Evolutionary conservation across 2,329 filamentous ascomycete genomes (phyloP), one percentile per base, ranked within the genome.

Genomic region (Colletotrichum sidae): DNA sequence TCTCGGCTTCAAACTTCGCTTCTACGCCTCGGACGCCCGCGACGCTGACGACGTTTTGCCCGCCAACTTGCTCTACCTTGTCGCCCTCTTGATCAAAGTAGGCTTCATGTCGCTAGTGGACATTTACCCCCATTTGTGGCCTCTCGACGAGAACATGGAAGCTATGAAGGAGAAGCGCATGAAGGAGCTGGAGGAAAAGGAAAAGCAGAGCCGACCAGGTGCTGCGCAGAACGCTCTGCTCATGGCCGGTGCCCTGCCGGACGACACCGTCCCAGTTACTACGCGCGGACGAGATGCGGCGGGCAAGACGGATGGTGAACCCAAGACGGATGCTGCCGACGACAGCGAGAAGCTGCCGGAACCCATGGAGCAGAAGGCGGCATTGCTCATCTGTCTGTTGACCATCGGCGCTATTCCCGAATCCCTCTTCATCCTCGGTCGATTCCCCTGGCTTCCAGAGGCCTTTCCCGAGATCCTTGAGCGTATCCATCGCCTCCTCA

Each of bases 1-100:
- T 4, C 88, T 99, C 12, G 96, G 96, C 4, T 99, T 99, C 84
- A 99, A 99, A 78, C 86, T 99, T 55, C 92, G 93, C 12, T 99
- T 97, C 77, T 99, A 99, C 74, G 92, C 93, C 45, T 96, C 93
- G 0, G 83, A 90, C 35, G 89, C 91, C 41, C 88, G 95, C 60
- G 88, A 92, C 65, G 86, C 89, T 58, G 82, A 86, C 1, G 96
- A 98, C 72, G 84, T 90, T 3, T 84, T 98, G 2, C 96, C 96
- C 0, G 92, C 96, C 44, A 99, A 99, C 71, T 84, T 99, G 3
- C 93, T 98, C 37, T 97, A 96, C 70, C 86, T 99, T 15, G 91
- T 94, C 0, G 94, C 96, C 1, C 86, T 98, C 39, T 86, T 99
- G 37, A 94, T 99, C 79, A 99, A 99, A 79, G 92, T 97, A 69